phyloP scores from a whole-genome alignment of 768 basidiomycete species.

The Coprinellus aureogranulatus region DNA sequence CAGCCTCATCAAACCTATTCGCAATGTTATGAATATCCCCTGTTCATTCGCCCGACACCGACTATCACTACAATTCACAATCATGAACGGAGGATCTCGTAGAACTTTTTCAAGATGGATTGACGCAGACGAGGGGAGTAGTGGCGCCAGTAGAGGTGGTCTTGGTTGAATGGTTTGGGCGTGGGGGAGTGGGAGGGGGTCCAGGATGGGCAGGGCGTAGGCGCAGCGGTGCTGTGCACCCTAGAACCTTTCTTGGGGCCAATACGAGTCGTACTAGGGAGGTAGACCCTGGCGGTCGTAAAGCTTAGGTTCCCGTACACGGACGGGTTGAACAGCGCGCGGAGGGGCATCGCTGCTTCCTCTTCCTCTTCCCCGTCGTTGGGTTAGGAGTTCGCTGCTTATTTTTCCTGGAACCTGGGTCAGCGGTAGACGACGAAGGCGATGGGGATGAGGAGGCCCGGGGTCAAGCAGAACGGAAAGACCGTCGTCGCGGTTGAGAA shows the following conservation, averaged over 20 bases:
- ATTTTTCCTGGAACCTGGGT: too few species aligned
- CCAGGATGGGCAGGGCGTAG: not conserved
- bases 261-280: not conserved
- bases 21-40: slow-evolving; percentile 32
- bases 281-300: not conserved
- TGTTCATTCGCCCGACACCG: slow-evolving; percentile 32
- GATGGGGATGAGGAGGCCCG: too few species aligned
- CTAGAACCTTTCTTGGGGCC: not conserved
- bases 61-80: slow-evolving; percentile 32
- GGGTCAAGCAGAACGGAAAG: too few species aligned
- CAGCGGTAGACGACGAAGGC: too few species aligned
- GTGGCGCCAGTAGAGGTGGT: not conserved
- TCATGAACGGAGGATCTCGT: slow-evolving; percentile 28
- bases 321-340: slow-evolving; percentile 4
- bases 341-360: not conserved
- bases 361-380: not conserved
- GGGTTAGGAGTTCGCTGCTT: not conserved
- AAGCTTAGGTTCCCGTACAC: not conserved
- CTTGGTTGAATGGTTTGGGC: not conserved
- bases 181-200: not conserved
- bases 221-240: not conserved
- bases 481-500: too few species aligned
- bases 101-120: slow-evolving; percentile 12
- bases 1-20: slow-evolving; percentile 29
- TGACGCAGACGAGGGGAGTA: slow-evolving; percentile 2